Percentiles rank a stretch among this genome's conserved stretches.
These are phyloP conservation scores for Rhexocercosporidium sp. DNA, from an alignment of 2,329 filamentous ascomycete genomes.

Conservation along the genomic window DNA sequence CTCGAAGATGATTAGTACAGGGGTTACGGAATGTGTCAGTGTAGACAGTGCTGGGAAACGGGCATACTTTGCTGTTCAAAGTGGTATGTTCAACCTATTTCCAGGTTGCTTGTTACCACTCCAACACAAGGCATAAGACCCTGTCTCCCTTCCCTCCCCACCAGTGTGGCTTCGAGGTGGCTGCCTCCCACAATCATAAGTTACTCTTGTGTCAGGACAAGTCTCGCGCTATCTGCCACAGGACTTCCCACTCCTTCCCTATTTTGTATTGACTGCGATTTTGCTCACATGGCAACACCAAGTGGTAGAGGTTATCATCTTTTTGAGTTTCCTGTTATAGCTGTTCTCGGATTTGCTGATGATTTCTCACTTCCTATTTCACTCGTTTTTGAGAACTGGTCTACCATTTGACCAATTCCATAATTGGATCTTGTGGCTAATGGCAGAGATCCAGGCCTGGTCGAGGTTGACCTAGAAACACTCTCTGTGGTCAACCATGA, in stretches of 20 bases:
- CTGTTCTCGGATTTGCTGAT: no score
- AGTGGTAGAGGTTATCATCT: no score
- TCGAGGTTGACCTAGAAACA: constrained; percentile 81
- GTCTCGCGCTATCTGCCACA: no score
- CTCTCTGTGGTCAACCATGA: constrained; percentile 72
- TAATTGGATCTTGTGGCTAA: constrained; percentile 27
- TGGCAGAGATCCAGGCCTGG: constrained; percentile 55
- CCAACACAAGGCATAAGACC: neutral
- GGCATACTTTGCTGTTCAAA: constrained; percentile 82
- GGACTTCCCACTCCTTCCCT: no score
- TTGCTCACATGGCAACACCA: no score
- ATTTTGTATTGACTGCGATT: no score
- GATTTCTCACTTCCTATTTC: no score
- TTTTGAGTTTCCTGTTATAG: no score
- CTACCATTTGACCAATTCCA: neutral
- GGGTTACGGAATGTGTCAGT: constrained; percentile 81
- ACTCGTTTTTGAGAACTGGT: neutral
- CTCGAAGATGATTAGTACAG: constrained; percentile 72
- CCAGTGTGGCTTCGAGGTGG: neutral
- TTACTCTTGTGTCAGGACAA: no score
- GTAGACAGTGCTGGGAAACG: constrained; percentile 70
- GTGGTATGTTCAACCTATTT: constrained; percentile 52
- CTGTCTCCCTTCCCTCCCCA: neutral
- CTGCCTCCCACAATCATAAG: neutral
- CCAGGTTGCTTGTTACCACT: neutral